phyloP scores from a whole-genome alignment of 2,329 filamentous ascomycete species.

The Laburnicola sp. region DNA sequence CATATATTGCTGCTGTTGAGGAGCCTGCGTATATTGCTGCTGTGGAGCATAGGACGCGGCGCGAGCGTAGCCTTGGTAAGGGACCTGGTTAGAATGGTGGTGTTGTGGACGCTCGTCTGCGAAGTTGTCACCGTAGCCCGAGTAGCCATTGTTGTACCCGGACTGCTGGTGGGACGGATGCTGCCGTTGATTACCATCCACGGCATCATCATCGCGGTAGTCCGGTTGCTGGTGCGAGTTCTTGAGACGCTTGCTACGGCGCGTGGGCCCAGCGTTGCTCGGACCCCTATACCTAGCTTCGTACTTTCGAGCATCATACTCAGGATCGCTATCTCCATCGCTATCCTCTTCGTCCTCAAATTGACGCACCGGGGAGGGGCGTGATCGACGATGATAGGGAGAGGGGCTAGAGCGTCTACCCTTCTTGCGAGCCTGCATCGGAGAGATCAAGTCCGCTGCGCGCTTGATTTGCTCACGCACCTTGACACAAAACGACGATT shows the following conservation, averaged over 20 bases:
- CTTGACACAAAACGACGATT: not conserved
- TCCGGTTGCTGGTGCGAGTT: not conserved
- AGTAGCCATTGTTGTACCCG: too few species aligned
- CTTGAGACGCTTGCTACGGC: not conserved
- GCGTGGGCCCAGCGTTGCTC: not conserved
- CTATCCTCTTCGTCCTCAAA: not conserved
- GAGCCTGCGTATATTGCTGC: not conserved
- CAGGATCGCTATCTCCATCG: not conserved
- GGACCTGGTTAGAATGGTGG: not conserved
- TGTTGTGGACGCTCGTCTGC: too few species aligned
- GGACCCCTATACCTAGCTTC: not conserved
- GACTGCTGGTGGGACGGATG: not conserved
- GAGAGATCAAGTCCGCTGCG: too few species aligned
- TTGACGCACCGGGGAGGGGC: too few species aligned
- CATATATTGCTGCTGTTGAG: not conserved
- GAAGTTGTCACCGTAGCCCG: too few species aligned
- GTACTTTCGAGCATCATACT: not conserved
- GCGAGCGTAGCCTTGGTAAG: not conserved
- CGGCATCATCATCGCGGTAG: constrained; percentile 3
- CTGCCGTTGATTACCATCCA: not conserved
- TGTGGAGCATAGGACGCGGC: not conserved
- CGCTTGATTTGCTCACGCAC: too few species aligned
- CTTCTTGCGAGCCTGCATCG: too few species aligned
- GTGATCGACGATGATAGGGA: too few species aligned
- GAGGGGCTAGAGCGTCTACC: too few species aligned